Percentiles rank a stretch among this genome's conserved stretches.
Conservation (phyloP, 2,329 filamentous ascomycete genomes). For the Zelopaecilomyces penicillatus region DNA sequence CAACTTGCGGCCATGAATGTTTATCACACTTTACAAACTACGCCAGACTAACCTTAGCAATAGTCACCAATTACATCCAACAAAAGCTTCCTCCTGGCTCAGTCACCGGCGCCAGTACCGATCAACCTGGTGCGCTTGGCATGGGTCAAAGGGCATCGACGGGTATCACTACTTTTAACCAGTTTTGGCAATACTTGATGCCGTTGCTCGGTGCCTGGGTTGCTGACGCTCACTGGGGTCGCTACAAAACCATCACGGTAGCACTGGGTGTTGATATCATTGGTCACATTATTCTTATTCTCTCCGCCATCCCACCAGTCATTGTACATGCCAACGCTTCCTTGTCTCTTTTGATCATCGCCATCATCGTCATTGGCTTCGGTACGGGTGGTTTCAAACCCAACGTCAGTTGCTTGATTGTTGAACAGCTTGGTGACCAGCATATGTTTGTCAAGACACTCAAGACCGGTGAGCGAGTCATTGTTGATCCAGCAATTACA, state of each 20-base stretch:
- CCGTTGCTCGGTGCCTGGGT: constrained; percentile 46
- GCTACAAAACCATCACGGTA: constrained; percentile 59
- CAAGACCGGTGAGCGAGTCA: constrained; percentile 50
- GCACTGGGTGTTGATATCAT: constrained; percentile 54
- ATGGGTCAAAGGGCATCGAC: constrained; percentile 47
- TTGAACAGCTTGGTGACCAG: constrained; percentile 55
- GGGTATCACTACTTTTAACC: constrained; percentile 39
- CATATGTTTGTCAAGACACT: constrained; percentile 44
- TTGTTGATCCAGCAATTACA: constrained; percentile 57
- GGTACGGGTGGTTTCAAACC: constrained; percentile 71
- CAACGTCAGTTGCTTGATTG: constrained; percentile 60
- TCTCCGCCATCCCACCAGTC: constrained; percentile 55
- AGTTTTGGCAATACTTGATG: constrained; percentile 53
- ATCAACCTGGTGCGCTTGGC: constrained; percentile 45
- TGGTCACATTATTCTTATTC: constrained; percentile 58
- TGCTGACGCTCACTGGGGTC: constrained; percentile 53
- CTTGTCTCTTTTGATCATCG: constrained; percentile 56
- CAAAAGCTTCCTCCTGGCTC: constrained; percentile 47
- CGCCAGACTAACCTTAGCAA: too few species aligned
- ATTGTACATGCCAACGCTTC: constrained; percentile 48
- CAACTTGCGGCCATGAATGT: too few species aligned
- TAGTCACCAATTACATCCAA: constrained; percentile 55
- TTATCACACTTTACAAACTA: too few species aligned
- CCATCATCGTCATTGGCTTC: constrained; percentile 41
- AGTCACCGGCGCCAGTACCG: constrained; percentile 39